Evolutionary conservation across 164 flowering plant genomes (phyloP), one percentile per base, ranked within the genome.

Genomic region (Magnolia kwangsiensis): DNA sequence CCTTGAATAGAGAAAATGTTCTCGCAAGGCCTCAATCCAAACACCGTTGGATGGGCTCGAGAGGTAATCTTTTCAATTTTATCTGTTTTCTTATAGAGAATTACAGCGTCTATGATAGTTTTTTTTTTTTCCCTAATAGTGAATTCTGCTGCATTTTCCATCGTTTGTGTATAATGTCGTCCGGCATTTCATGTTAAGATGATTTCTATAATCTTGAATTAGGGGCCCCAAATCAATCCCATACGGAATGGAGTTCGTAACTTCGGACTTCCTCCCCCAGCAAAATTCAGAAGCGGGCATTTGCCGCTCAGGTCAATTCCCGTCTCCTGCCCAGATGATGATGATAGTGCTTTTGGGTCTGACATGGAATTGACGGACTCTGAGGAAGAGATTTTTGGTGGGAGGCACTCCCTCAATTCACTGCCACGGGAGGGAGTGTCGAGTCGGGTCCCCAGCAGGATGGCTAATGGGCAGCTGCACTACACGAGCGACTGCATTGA

Each of bases 261-360:
- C 3, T 77, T 87, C 31, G 97, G 90, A 1, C 75, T 91, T 58
- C 97, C 97, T 1, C 88, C 96, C 5, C 77, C 89, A 4, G 70
- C 88, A 0, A 90, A 88, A 50, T 90, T 94, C 72, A 75, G 90
- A 31, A 90, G 91, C 55, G 97, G 94, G 50, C 90, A 89, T 74
- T 72, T 94, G 72, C 87, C 93, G 2, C 13, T 90, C 0, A 81
- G 77, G 1, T 84, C 77, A 18, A 82, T 87, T 63, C 86, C 90
- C 11, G 77, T 85, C 27, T 75, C 90, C 0, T 79, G 78, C 66
- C 76, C 80, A 0, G 78, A 76, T 4, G 78, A 16, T 1, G 89
- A 83, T 19, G 89, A 80, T 51, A 87, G 84, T 74, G 86, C 72
- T 20, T 90, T 88, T 6, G 93, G 81, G 11, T 90, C 97, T 2